Percentiles rank a stretch among this genome's conserved stretches.
phyloP scores from a whole-genome alignment of 441 rosid species.

The Isatis lusitanica region DNA sequence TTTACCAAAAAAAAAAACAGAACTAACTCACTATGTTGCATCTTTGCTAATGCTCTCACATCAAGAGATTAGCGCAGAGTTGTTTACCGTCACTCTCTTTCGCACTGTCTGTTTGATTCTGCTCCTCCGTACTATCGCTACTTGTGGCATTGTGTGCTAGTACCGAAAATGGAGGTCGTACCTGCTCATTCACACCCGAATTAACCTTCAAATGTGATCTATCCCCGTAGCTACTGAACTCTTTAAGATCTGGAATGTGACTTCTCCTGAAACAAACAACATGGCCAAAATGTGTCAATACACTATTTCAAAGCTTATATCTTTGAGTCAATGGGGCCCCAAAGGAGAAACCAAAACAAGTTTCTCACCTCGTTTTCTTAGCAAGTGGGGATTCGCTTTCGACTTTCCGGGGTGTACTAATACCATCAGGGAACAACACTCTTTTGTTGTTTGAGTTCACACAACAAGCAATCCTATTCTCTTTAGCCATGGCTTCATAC shows the following conservation, averaged over 20 bases:
- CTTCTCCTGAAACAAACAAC: constrained; percentile 54
- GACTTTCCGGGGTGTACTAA: constrained; percentile 42
- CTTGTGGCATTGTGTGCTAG: constrained; percentile 55
- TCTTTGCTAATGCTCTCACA: constrained; percentile 1
- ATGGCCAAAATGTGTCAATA: constrained; percentile 2
- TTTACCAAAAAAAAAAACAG: constrained; percentile 23
- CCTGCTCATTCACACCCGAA: constrained; percentile 47
- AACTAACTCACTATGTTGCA: neutral
- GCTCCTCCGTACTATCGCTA: constrained; percentile 29
- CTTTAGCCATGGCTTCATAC: constrained; percentile 90
- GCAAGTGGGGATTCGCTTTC: constrained; percentile 47
- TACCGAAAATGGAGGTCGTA: constrained; percentile 67
- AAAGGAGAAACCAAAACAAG: constrained; percentile 3
- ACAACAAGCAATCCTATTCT: constrained; percentile 51
- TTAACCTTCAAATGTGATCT: constrained; percentile 58
- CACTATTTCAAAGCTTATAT: neutral
- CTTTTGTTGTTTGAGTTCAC: constrained; percentile 75
- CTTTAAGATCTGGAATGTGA: constrained; percentile 54
- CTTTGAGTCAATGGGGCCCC: neutral
- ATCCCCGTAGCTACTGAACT: constrained; percentile 45
- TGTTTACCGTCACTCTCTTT: constrained; percentile 62
- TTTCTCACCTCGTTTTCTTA: constrained; percentile 64
- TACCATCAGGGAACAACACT: constrained; percentile 47
- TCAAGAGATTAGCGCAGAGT: constrained; percentile 5
- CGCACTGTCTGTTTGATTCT: constrained; percentile 37